Conservation (phyloP, 495 filamentous ascomycete species). For the Neurospora sp. region DNA sequence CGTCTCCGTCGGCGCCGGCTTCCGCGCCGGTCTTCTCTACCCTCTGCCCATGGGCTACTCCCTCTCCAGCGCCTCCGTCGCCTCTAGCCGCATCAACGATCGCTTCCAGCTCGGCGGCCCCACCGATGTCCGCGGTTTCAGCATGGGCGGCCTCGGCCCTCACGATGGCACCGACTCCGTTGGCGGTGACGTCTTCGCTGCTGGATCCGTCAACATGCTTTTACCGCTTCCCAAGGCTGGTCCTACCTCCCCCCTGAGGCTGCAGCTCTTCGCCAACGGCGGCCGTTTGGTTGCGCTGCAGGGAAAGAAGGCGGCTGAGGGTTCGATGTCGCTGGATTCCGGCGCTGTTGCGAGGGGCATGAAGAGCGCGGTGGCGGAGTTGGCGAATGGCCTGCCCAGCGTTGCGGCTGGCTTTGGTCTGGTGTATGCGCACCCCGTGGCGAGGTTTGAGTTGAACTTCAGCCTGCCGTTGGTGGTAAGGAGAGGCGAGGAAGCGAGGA, state of each 20-base stretch:
- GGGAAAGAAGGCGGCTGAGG: slow-evolving; percentile 28
- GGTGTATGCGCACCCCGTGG: slow-evolving; percentile 86
- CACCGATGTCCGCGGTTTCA: slow-evolving; percentile 90
- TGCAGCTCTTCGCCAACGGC: slow-evolving; percentile 87
- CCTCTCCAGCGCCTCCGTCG: slow-evolving; percentile 37
- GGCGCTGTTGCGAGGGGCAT: slow-evolving; percentile 40
- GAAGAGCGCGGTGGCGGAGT: slow-evolving; percentile 47
- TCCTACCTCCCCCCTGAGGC: slow-evolving; percentile 67
- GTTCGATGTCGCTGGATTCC: slow-evolving; percentile 22
- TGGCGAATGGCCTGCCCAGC: slow-evolving; percentile 70
- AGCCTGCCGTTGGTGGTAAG: slow-evolving; percentile 74
- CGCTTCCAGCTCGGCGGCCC: slow-evolving; percentile 92
- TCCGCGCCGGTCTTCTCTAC: slow-evolving; percentile 48
- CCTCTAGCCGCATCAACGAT: slow-evolving; percentile 75
- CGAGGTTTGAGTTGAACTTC: slow-evolving; percentile 92
- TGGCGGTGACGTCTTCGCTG: slow-evolving; percentile 85
- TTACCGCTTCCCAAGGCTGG: slow-evolving; percentile 74
- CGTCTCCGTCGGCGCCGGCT: slow-evolving; percentile 42
- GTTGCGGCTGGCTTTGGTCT: slow-evolving; percentile 79
- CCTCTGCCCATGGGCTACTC: slow-evolving; percentile 49
- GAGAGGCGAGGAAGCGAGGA: slow-evolving; percentile 73
- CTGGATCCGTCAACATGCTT: slow-evolving; percentile 73
- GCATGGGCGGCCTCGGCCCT: slow-evolving; percentile 76
- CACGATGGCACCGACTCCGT: slow-evolving; percentile 76
- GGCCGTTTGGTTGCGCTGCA: slow-evolving; percentile 73